These are phyloP conservation scores for Chimonanthus praecox DNA, from an alignment of 164 flowering plant species.

Conservation along the genomic window DNA sequence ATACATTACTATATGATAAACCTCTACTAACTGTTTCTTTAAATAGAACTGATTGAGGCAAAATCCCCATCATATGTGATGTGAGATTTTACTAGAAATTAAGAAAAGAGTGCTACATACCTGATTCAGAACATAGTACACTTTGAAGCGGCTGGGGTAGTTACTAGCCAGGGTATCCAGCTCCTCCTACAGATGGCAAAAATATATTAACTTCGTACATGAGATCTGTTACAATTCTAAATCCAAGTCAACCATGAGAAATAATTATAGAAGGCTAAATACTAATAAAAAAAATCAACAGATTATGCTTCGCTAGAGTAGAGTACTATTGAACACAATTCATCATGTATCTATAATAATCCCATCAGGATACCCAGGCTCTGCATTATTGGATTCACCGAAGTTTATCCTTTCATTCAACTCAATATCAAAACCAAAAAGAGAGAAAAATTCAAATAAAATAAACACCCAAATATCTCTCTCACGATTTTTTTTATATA, in stretches of 20 bases:
- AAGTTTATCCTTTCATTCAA: no score
- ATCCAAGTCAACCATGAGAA: background rate
- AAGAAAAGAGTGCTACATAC: conserved; percentile 21
- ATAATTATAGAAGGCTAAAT: no score
- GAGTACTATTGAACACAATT: no score
- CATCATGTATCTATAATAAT: no score
- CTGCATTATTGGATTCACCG: no score
- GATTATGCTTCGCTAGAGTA: background rate
- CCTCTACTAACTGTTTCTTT: background rate
- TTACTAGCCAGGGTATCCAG: conserved; percentile 56
- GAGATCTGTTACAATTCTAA: background rate
- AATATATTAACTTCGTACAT: background rate
- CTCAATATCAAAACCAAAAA: no score
- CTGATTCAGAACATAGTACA: conserved; percentile 91
- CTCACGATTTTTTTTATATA: no score
- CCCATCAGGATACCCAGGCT: no score
- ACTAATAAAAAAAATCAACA: background rate
- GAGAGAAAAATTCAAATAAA: no score
- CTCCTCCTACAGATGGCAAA: conserved; percentile 62
- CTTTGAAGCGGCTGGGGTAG: conserved; percentile 56
- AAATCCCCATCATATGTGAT: background rate
- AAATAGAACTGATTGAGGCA: background rate
- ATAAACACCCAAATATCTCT: no score
- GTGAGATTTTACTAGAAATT: background rate
- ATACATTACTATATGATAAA: background rate